phyloP scores from a whole-genome alignment of 2,329 filamentous ascomycete genomes.

The Colletotrichum sp. region DNA sequence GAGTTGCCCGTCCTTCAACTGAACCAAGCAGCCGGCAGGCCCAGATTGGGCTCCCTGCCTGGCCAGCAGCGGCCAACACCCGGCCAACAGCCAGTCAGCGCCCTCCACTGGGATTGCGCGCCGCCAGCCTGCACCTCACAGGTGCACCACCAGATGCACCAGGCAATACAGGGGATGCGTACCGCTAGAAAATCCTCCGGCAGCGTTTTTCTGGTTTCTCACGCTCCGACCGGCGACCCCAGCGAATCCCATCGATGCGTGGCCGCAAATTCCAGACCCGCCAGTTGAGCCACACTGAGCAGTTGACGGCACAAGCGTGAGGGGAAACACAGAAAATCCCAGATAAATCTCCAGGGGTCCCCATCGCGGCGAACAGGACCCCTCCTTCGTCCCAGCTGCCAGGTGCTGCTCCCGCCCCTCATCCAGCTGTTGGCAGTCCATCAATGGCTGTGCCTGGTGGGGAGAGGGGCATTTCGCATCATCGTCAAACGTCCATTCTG shows the following conservation, averaged over 20 bases:
- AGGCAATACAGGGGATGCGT: not conserved
- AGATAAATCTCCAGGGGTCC: not conserved
- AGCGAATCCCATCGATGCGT: not conserved
- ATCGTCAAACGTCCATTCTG: not conserved
- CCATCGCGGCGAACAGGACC: not conserved
- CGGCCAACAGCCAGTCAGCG: not conserved
- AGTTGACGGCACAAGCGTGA: not conserved
- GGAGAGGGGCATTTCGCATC: not conserved
- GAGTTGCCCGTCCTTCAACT: not conserved
- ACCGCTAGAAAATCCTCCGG: not conserved
- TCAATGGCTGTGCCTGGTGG: not conserved
- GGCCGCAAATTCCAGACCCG: not conserved
- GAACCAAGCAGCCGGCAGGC: not conserved
- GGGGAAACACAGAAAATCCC: not conserved
- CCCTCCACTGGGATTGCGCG: not conserved
- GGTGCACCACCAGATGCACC: not conserved
- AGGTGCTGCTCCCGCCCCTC: not conserved
- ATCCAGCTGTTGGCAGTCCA: not conserved
- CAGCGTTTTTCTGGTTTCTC: constrained; percentile 6
- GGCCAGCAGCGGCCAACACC: not conserved
- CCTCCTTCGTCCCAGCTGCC: not conserved
- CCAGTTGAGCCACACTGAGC: not conserved
- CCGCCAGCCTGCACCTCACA: not conserved
- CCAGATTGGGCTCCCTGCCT: not conserved
- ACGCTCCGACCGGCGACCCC: not conserved